Evolutionary conservation across 257 asterid genomes (phyloP), one percentile per base, ranked within the genome.

Genomic region (Haberlea rhodopensis): DNA sequence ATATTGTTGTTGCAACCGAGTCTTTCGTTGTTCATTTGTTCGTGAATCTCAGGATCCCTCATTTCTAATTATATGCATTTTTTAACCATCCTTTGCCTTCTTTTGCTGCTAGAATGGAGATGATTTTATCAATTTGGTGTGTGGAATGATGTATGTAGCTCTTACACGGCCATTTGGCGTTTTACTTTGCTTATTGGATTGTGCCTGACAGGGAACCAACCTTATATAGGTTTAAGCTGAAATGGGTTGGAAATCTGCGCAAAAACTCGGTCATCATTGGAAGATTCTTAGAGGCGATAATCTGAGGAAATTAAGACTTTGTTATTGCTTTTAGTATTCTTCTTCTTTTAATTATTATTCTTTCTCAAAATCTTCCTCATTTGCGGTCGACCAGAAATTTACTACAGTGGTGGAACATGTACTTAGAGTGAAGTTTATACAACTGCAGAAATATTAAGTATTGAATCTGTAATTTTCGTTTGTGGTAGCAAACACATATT

Each of bases 191-290:
- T 21, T 60, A 22, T 22, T 60, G 21, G 11, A 13, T 11, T 43
- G 51, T 20, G 52, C 15, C 53, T 37, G 46, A 37, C 13, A 9
- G 26, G 26, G 53, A 60, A 62, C 6, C 49, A 60, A 62, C 6
- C 49, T 49, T 67, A 11, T 16, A 26, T 19, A 46, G 4, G 15
- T 65, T 26, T 43, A 15, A 51, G 25, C 58, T 8, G 29, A 52
- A 51, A 91, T 91, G 96, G 96, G 95, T 63, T 89, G 98, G 98
- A 91, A 89, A 79, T 91, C 96, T 59, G 96, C 95, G 6, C 96
- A 92, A 73, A 92, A 85, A 53, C 86, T 89, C 66, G 89, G 89
- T 67, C 87, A 85, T 71, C 94, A 85, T 70, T 92, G 98, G 98
- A 92, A 82, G 84, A 75, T 92, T 67, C 86, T 87, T 46, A 84